Evolutionary conservation across 768 basidiomycete species (phyloP).

Genomic region (Coprinellus aureogranulatus): DNA sequence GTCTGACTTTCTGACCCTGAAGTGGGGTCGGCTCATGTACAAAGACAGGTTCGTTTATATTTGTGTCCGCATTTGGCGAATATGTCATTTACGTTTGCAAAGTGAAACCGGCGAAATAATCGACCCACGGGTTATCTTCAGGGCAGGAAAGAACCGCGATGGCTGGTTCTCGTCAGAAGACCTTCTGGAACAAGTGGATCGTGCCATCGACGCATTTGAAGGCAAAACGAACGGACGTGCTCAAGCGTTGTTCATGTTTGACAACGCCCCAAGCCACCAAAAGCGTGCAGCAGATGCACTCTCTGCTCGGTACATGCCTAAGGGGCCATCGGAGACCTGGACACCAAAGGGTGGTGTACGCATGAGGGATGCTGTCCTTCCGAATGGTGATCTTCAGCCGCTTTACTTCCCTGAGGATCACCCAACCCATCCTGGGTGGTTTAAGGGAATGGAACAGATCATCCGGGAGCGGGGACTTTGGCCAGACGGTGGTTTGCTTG

Average conservation of each 20-base stretch:
- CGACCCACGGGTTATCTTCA: slow-evolving; percentile 20
- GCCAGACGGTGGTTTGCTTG: slow-evolving; percentile 18
- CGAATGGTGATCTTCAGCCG: slow-evolving; percentile 14
- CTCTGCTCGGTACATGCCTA: slow-evolving; percentile 18
- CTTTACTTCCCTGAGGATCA: slow-evolving; percentile 33
- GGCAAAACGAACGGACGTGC: slow-evolving; percentile 12
- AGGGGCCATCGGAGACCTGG: slow-evolving; percentile 17
- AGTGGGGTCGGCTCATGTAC: slow-evolving; percentile 26
- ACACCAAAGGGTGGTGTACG: slow-evolving; percentile 13
- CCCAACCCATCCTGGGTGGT: slow-evolving; percentile 26
- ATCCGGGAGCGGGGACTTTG: slow-evolving; percentile 24
- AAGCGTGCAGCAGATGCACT: slow-evolving; percentile 17
- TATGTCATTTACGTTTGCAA: not conserved
- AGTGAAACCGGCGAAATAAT: slow-evolving; percentile 9
- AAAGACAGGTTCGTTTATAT: slow-evolving; percentile 17
- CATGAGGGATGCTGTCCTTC: slow-evolving; percentile 12
- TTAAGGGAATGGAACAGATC: slow-evolving; percentile 37
- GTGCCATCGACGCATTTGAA: slow-evolving; percentile 32
- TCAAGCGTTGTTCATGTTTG: slow-evolving; percentile 7
- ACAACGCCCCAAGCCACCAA: slow-evolving; percentile 21
- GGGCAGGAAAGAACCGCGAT: slow-evolving; percentile 29
- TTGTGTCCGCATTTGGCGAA: too few species aligned
- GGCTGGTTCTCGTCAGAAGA: slow-evolving; percentile 29
- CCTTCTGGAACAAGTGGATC: slow-evolving; percentile 21
- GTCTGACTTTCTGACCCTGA: slow-evolving; percentile 30